These are phyloP conservation scores for Zea luxurians DNA, from an alignment of 176 grass and related monocot species.

Conservation along the genomic window DNA sequence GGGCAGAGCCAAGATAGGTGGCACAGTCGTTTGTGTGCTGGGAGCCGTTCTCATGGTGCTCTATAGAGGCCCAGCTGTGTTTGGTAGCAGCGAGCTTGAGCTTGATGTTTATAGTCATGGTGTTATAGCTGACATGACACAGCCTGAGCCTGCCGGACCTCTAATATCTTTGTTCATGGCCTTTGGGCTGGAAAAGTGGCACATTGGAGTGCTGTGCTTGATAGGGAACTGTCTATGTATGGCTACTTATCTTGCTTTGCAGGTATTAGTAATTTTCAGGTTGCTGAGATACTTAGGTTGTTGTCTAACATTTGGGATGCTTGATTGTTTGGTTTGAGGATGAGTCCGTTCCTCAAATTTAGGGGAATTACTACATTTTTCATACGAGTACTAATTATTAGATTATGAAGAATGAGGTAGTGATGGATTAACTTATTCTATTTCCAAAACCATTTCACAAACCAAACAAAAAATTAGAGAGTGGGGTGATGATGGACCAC, in stretches of 20 bases:
- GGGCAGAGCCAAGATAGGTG: slow-evolving; percentile 65
- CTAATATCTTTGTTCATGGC: slow-evolving; percentile 39
- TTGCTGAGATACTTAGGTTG: background rate
- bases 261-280: slow-evolving; percentile 56
- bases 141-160: slow-evolving; percentile 53
- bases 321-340: background rate
- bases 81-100: slow-evolving; percentile 49
- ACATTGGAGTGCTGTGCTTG: slow-evolving; percentile 84
- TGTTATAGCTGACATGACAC: slow-evolving; percentile 54
- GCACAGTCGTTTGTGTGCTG: slow-evolving; percentile 72
- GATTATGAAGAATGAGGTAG: no score
- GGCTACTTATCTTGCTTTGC: slow-evolving; percentile 83
- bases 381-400: no score
- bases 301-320: background rate
- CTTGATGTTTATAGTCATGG: slow-evolving; percentile 44
- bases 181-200: slow-evolving; percentile 70
- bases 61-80: slow-evolving; percentile 70
- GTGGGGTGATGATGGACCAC: no score
- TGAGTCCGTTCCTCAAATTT: no score
- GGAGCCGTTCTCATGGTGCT: slow-evolving; percentile 86
- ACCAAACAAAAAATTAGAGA: no score
- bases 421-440: no score
- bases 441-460: no score
- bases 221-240: slow-evolving; percentile 90
- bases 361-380: no score